A percentile compares a stretch with the other conserved stretches of the same genome.
Conservation (phyloP, 768 basidiomycete species). For the Pholiota microspora region DNA sequence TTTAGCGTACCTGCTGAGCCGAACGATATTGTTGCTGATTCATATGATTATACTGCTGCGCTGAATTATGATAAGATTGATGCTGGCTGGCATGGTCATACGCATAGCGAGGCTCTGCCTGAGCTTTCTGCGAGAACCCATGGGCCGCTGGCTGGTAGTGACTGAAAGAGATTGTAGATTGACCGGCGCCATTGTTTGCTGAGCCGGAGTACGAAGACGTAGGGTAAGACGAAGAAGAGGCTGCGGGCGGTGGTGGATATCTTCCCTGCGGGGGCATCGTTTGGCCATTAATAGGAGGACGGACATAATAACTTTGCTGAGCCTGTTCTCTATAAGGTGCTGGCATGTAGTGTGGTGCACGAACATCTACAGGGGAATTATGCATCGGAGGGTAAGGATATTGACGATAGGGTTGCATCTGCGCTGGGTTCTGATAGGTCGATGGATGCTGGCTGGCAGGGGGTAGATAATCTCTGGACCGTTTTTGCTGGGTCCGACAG, state of each 20-base stretch:
- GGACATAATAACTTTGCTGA: slow-evolving; percentile 19
- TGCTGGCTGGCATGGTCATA: slow-evolving; percentile 20
- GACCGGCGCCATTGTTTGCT: background rate
- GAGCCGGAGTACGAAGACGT: slow-evolving; percentile 1
- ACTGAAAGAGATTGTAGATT: slow-evolving; percentile 37
- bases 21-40: slow-evolving; percentile 6
- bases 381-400: slow-evolving; percentile 5
- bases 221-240: slow-evolving; percentile 8
- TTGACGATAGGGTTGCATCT: slow-evolving; percentile 10
- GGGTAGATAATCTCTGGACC: slow-evolving; percentile 5
- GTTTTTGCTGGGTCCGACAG: slow-evolving; percentile 37
- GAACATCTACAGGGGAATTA: slow-evolving; percentile 7
- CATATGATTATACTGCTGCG: slow-evolving; percentile 1
- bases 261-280: slow-evolving; percentile 4
- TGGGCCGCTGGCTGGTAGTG: slow-evolving; percentile 47
- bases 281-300: slow-evolving; percentile 17
- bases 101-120: slow-evolving; percentile 20
- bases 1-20: slow-evolving; percentile 13
- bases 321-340: slow-evolving; percentile 10
- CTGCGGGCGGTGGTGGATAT: slow-evolving; percentile 10
- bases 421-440: slow-evolving; percentile 4
- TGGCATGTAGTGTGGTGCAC: slow-evolving; percentile 10
- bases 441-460: slow-evolving; percentile 10
- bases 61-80: slow-evolving; percentile 8
- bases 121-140: slow-evolving; percentile 28